Evolutionary conservation across 2,329 filamentous ascomycete genomes (phyloP).

Genomic region (Stemphylium lycopersici): DNA sequence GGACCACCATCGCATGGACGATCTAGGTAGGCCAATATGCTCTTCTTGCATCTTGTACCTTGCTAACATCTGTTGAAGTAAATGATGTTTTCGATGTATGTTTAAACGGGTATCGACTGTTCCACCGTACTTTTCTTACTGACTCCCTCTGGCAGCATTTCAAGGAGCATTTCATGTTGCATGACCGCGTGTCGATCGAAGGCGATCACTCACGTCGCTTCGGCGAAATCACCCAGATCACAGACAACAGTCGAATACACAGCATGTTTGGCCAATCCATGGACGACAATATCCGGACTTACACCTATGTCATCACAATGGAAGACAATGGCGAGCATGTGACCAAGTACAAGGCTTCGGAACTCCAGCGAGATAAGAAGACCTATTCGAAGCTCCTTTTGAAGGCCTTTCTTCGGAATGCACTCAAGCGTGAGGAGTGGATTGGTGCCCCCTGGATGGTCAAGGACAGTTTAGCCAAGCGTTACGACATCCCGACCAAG

Average conservation of each 20-base stretch:
- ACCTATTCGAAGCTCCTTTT: conserved; percentile 94
- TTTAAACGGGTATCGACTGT: neutral
- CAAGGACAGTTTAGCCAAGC: conserved; percentile 80
- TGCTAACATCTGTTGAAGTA: conserved; percentile 22
- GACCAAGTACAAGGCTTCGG: conserved; percentile 55
- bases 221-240: conserved; percentile 41
- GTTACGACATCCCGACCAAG: conserved; percentile 86
- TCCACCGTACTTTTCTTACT: conserved; percentile 1
- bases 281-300: conserved; percentile 40
- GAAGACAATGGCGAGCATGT: conserved; percentile 51
- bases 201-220: conserved; percentile 35
- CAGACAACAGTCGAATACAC: conserved; percentile 39
- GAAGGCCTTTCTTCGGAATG: conserved; percentile 92
- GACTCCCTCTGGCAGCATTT: conserved; percentile 34
- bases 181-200: conserved; percentile 44
- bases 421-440: conserved; percentile 89
- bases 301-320: conserved; percentile 41
- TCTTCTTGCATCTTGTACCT: conserved; percentile 40
- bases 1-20: conserved; percentile 82
- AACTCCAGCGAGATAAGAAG: conserved; percentile 86
- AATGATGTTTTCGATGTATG: conserved; percentile 18
- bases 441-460: conserved; percentile 97
- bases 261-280: conserved; percentile 35
- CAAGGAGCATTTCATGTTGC: conserved; percentile 42
- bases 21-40: conserved; percentile 60